Evolutionary conservation across 2,329 filamentous ascomycete genomes (phyloP).

Genomic region (Sarocladium brachiariae): DNA sequence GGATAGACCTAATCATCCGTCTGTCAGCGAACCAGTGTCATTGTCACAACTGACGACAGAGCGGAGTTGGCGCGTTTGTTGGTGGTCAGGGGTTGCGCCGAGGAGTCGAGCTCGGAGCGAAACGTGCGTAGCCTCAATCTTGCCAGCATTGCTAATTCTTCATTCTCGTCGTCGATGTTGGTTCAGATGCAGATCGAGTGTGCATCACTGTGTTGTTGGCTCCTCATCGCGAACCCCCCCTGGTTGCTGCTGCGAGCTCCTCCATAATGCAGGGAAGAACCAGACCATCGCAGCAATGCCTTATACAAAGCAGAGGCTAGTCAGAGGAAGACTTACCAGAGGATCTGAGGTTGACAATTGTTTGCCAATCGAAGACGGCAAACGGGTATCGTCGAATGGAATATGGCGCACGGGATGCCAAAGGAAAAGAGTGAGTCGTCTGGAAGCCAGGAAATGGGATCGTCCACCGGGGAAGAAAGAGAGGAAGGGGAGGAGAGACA

Average conservation of each 20-base stretch:
- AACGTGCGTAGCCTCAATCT: too few relatives aligned
- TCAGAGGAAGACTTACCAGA: constrained; percentile 1
- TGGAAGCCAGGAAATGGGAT: constrained; percentile 9
- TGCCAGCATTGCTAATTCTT: not conserved
- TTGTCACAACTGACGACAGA: not conserved
- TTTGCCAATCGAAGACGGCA: constrained; percentile 5
- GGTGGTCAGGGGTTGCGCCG: not conserved
- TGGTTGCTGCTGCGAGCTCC: not conserved
- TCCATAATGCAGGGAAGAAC: not conserved
- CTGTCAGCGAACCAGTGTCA: not conserved
- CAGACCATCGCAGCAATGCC: not conserved
- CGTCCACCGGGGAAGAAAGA: constrained; percentile 6
- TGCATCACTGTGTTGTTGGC: not conserved
- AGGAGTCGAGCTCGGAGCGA: not conserved
- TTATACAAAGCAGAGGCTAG: not conserved
- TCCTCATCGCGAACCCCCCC: constrained; percentile 5
- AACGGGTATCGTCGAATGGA: constrained; percentile 6
- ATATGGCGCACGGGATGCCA: constrained; percentile 6
- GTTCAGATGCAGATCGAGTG: not conserved
- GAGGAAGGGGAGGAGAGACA: constrained; percentile 8
- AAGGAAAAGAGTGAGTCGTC: constrained; percentile 9
- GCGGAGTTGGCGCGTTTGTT: not conserved
- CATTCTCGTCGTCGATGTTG: too few relatives aligned
- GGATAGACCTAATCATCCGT: not conserved
- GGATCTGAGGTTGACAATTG: not conserved